These are phyloP conservation scores for Cordyceps fumosorosea DNA, from an alignment of 2,329 filamentous ascomycete species.

Conservation along the genomic window DNA sequence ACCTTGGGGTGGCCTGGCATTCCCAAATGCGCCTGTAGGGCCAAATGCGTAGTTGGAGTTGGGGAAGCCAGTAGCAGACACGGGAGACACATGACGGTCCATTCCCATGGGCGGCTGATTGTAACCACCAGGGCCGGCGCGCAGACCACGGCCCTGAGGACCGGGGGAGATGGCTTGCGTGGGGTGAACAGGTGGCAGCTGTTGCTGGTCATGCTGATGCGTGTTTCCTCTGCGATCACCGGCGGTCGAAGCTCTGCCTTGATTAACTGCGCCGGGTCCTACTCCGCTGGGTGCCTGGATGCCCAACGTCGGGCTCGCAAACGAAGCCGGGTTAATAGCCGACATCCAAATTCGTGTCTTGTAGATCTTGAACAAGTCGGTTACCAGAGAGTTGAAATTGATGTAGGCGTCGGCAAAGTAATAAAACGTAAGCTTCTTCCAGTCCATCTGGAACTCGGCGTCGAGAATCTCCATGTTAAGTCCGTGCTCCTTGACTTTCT, in stretches of 20 bases:
- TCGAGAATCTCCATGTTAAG: slow-evolving; percentile 98
- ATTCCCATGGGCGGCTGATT: slow-evolving; percentile 31
- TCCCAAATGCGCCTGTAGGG: slow-evolving; percentile 27
- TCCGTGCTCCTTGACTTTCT: slow-evolving; percentile 90
- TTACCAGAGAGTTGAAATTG: slow-evolving; percentile 97
- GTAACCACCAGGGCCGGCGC: slow-evolving; percentile 32
- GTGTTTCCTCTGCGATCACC: slow-evolving; percentile 42
- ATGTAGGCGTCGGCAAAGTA: slow-evolving; percentile 98
- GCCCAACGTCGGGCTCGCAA: slow-evolving; percentile 70
- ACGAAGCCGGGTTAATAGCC: slow-evolving; percentile 94
- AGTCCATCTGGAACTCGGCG: slow-evolving; percentile 98
- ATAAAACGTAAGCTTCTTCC: slow-evolving; percentile 98
- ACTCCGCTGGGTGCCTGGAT: slow-evolving; percentile 63
- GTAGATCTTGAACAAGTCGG: slow-evolving; percentile 97
- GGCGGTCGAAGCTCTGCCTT: slow-evolving; percentile 36
- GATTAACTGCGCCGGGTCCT: slow-evolving; percentile 58
- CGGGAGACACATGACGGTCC: slow-evolving; percentile 35
- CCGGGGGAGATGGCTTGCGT: slow-evolving; percentile 7
- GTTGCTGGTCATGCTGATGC: slow-evolving; percentile 32
- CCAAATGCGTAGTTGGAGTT: slow-evolving; percentile 31
- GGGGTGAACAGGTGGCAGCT: slow-evolving; percentile 16
- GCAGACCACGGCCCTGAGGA: slow-evolving; percentile 32
- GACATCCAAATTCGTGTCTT: slow-evolving; percentile 99
- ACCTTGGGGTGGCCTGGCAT: slow-evolving; percentile 20
- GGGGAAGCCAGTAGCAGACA: slow-evolving; percentile 30